A percentile compares a stretch with the other conserved stretches of the same genome.
phyloP scores from a whole-genome alignment of 129 eudicot species.

The Heracleum sosnowskyi region DNA sequence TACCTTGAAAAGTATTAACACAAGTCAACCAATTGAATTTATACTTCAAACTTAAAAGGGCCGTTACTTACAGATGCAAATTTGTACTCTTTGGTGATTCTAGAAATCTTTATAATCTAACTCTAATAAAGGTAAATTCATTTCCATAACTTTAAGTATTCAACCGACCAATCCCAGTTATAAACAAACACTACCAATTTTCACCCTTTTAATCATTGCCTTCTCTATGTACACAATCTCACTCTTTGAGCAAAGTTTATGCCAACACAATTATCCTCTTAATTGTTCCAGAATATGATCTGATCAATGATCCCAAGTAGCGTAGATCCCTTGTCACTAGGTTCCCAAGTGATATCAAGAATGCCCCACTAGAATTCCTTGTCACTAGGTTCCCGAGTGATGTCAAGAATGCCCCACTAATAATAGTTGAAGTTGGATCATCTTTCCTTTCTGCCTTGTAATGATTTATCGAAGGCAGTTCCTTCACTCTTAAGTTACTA shows the following conservation, averaged over 20 bases:
- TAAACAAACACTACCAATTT: too few relatives aligned
- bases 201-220: neutral
- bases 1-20: too few relatives aligned
- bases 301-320: neutral
- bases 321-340: neutral
- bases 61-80: too few relatives aligned
- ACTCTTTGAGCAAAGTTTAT: neutral
- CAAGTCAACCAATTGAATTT: too few relatives aligned
- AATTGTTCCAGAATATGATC: neutral
- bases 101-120: too few relatives aligned
- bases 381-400: slow-evolving; percentile 48
- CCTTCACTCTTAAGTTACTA: slow-evolving; percentile 43
- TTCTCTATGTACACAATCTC: neutral
- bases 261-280: neutral
- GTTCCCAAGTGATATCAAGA: too few relatives aligned
- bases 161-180: too few relatives aligned
- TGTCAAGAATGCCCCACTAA: slow-evolving; percentile 48
- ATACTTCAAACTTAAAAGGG: too few relatives aligned
- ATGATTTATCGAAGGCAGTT: slow-evolving; percentile 28
- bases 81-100: too few relatives aligned
- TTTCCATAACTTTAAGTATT: too few relatives aligned
- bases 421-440: slow-evolving; percentile 23
- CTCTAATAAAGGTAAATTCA: too few relatives aligned
- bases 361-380: too few relatives aligned
- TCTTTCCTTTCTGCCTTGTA: slow-evolving; percentile 19